Evolutionary conservation across 78 protist genomes (phyloP), one percentile per base, ranked within the genome.

Genomic region (Polysphondylium violaceum): DNA sequence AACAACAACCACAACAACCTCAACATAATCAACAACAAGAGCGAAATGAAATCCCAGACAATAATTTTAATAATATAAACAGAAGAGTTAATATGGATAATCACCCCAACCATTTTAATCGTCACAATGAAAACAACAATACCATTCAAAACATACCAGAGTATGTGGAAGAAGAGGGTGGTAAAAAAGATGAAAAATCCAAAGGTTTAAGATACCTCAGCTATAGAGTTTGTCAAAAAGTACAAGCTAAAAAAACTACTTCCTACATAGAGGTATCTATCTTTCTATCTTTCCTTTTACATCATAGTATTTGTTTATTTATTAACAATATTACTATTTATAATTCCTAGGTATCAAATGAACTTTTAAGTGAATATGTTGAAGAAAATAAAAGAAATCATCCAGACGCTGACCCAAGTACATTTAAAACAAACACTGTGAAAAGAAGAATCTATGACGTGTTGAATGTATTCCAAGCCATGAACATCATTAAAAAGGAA

Each of bases 361-460:
- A 75, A 64, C 23, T 75, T 14, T 33, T 86, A 8, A 38, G 33
- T 14, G 92, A 74, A 43, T 55, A 35, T 43, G 40, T 86, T 2
- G 47, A 61, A 33, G 92, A 86, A 21, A 86, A 72, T 53, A 55
- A 56, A 40, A 50, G 40, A 63, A 21, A 23, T 31, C 3, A 43
- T 2, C n/a, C 41, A 14, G 53, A 50, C 7, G 35, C 50, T 17
- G 83, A 74, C 12, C 55, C 73, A 19, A 65, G 19, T 7, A n/a
- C n/a, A n/a, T 23, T 55, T 25, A 61, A 79, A 51, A 59, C 86
- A 74, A 74, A 97, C 74, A 97, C 97, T 71, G 97, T 97, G 9
- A 92, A 98, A 14, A 75, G 99, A 29, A 77, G 99, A n/a, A 95
- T 97, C 9, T 97, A 97, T 41, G 99, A 97, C 35, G 98, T 96